A percentile compares a stretch with the other conserved stretches of the same genome.
phyloP scores from a whole-genome alignment of 2,329 filamentous ascomycete genomes.

The Trichoderma asperellum region DNA sequence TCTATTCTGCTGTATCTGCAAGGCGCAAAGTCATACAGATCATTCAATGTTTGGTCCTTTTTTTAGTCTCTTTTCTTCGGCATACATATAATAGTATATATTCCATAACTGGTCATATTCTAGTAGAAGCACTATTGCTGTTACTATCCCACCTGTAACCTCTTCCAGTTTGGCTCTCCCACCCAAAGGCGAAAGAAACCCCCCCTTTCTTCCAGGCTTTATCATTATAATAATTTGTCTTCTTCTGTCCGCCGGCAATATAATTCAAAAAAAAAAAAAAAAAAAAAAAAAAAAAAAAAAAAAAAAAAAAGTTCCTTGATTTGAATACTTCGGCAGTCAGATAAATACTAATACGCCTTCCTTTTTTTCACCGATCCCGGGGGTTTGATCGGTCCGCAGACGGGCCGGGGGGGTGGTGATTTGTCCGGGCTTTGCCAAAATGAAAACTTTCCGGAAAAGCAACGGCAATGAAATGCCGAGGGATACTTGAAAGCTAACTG shows the following conservation, averaged over 20 bases:
- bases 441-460: not conserved
- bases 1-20: not conserved
- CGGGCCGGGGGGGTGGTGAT: not conserved
- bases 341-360: too few relatives aligned
- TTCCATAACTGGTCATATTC: not conserved
- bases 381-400: not conserved
- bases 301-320: too few relatives aligned
- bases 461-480: not conserved
- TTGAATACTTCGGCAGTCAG: too few relatives aligned
- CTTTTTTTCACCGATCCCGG: not conserved
- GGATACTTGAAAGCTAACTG: not conserved
- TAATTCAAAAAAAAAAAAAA: too few relatives aligned
- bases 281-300: too few relatives aligned
- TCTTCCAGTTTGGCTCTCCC: not conserved
- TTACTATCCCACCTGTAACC: not conserved
- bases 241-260: not conserved
- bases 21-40: not conserved
- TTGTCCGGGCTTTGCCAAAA: not conserved
- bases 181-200: not conserved
- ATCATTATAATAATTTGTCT: not conserved
- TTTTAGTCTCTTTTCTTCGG: not conserved
- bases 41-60: not conserved
- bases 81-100: not conserved
- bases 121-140: not conserved
- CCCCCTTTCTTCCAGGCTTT: not conserved